A percentile compares a stretch with the other conserved stretches of the same genome.
phyloP scores from a whole-genome alignment of 345 rosid genomes.

The Hevea brasiliensis region DNA sequence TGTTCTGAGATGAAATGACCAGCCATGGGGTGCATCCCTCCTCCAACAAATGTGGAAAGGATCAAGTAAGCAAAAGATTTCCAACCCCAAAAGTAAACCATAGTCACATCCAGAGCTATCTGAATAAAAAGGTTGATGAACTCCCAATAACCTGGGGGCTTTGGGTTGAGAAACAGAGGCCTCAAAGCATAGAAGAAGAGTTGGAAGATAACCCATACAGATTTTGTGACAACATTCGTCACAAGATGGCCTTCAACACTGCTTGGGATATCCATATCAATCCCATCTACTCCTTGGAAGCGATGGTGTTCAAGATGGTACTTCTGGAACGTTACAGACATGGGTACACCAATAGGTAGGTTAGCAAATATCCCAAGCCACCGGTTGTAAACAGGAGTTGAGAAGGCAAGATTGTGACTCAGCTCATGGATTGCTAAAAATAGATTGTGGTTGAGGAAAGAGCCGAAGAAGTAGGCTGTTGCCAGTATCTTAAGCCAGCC shows the following conservation, averaged over 20 bases:
- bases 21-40: constrained; percentile 89
- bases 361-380: constrained; percentile 91
- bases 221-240: constrained; percentile 53
- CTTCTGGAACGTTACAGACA: constrained; percentile 87
- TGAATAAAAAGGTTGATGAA: constrained; percentile 58
- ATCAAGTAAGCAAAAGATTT: constrained; percentile 67
- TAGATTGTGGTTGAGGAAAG: constrained; percentile 88
- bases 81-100: constrained; percentile 70
- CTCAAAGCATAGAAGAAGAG: constrained; percentile 89
- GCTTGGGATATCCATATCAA: constrained; percentile 85
- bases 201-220: constrained; percentile 75
- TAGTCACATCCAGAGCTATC: constrained; percentile 46
- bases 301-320: constrained; percentile 91
- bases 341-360: constrained; percentile 87
- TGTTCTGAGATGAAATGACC: constrained; percentile 93
- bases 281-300: constrained; percentile 82
- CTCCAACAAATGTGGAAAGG: constrained; percentile 89
- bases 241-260: constrained; percentile 58
- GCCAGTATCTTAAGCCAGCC: constrained; percentile 71
- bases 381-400: constrained; percentile 67
- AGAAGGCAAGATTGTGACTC: constrained; percentile 90
- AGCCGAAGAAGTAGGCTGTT: constrained; percentile 74
- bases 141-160: constrained; percentile 86
- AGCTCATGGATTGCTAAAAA: constrained; percentile 90
- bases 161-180: constrained; percentile 77